Conservation (phyloP, 305 asterid genomes). For the Withania somnifera region DNA sequence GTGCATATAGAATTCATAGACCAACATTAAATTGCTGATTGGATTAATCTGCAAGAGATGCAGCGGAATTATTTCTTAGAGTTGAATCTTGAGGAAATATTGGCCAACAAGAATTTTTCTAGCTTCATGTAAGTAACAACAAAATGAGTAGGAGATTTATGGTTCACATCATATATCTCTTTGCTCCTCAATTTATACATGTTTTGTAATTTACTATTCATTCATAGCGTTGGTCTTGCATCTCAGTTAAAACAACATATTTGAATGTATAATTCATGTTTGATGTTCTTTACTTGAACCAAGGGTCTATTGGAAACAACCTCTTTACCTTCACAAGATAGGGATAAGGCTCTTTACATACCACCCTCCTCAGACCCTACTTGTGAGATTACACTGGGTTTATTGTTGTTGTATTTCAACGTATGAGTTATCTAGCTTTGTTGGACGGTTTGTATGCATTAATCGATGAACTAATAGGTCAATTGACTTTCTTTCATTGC, state of each 20-base stretch:
- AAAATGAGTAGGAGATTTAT: not conserved
- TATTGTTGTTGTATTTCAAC: too few relatives aligned
- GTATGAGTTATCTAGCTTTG: not conserved
- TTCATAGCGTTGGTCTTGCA: not conserved
- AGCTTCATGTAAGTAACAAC: not conserved
- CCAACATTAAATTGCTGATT: not conserved
- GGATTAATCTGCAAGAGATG: not conserved
- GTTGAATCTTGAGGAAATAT: not conserved
- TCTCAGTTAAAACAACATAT: not conserved
- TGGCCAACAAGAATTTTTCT: not conserved
- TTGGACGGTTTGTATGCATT: not conserved
- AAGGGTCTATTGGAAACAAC: too few relatives aligned
- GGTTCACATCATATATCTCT: not conserved
- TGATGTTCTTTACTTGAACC: too few relatives aligned
- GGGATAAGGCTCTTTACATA: too few relatives aligned
- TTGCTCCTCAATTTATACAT: not conserved
- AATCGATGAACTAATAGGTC: slow-evolving; percentile 8
- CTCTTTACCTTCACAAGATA: too few relatives aligned
- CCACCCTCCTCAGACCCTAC: too few relatives aligned
- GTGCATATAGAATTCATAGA: not conserved
- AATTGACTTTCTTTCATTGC: not conserved
- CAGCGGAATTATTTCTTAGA: not conserved
- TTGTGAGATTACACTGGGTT: too few relatives aligned
- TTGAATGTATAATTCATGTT: too few relatives aligned
- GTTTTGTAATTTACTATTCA: not conserved